A percentile compares a stretch with the other conserved stretches of the same genome.
phyloP scores from a whole-genome alignment of 2,329 filamentous ascomycete species.

The Daldinia eschscholtzii region DNA sequence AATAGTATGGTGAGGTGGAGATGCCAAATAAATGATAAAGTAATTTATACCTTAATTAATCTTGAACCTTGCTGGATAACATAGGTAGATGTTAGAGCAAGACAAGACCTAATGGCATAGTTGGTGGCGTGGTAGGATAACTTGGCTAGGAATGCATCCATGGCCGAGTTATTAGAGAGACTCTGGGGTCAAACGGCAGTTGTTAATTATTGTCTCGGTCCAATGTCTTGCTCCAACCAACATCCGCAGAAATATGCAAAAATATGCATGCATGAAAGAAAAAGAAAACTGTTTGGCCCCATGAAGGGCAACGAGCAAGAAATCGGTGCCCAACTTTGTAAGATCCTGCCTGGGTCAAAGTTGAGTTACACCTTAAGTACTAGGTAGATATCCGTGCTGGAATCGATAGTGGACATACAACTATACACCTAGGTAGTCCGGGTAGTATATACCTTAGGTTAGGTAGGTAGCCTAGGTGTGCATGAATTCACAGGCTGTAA shows the following conservation, averaged over 20 bases:
- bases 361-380: slow-evolving; percentile 15
- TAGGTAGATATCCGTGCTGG: slow-evolving; percentile 13
- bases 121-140: slow-evolving; percentile 82
- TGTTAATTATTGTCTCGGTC: neutral
- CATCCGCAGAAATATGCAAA: neutral
- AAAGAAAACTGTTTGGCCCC: slow-evolving; percentile 25
- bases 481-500: slow-evolving; percentile 18
- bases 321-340: slow-evolving; percentile 28
- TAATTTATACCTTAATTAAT: slow-evolving; percentile 69
- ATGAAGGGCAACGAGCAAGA: slow-evolving; percentile 32
- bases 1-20: neutral
- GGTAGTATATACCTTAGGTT: no score
- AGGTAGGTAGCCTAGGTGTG: neutral
- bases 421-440: no score
- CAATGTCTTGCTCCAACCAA: slow-evolving; percentile 4
- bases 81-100: slow-evolving; percentile 86
- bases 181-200: neutral
- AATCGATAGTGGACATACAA: neutral
- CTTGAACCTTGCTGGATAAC: slow-evolving; percentile 85
- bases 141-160: slow-evolving; percentile 75
- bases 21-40: neutral
- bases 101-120: slow-evolving; percentile 89
- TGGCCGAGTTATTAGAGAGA: slow-evolving; percentile 57
- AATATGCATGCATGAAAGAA: slow-evolving; percentile 19
- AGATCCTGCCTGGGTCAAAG: slow-evolving; percentile 5